phyloP scores from a whole-genome alignment of 2,329 filamentous ascomycete genomes.

The Phoma sp. region DNA sequence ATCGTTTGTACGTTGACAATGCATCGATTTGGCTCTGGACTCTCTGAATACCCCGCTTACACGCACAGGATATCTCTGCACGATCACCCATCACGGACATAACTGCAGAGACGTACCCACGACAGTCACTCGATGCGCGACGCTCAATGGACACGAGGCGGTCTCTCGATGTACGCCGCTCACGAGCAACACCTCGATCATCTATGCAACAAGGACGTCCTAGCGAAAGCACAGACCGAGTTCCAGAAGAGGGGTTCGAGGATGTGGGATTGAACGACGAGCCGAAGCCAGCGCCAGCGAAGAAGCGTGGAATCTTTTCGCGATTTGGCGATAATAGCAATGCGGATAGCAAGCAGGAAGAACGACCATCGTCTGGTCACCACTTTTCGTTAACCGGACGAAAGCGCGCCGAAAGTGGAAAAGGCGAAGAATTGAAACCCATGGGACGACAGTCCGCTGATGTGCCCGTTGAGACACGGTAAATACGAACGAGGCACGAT shows the following conservation, averaged over 20 bases:
- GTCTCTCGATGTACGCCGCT: conserved; percentile 54
- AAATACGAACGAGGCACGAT: conserved; percentile 8
- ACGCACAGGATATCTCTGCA: conserved; percentile 82
- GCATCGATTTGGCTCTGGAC: not conserved
- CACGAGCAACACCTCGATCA: conserved; percentile 67
- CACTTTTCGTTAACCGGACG: conserved; percentile 73
- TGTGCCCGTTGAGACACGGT: conserved; percentile 37
- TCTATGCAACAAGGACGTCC: conserved; percentile 64
- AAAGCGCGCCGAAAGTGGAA: conserved; percentile 72
- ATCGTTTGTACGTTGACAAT: conserved; percentile 78
- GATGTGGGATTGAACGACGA: conserved; percentile 89
- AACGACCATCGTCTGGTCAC: conserved; percentile 55
- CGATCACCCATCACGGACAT: conserved; percentile 75
- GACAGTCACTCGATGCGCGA: conserved; percentile 62
- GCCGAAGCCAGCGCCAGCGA: conserved; percentile 63
- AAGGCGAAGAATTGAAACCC: conserved; percentile 74
- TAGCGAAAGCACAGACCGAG: conserved; percentile 64
- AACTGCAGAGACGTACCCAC: conserved; percentile 61
- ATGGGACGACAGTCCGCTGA: conserved; percentile 58
- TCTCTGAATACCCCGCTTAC: conserved; percentile 27
- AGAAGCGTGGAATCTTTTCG: conserved; percentile 82
- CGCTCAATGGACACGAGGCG: conserved; percentile 82
- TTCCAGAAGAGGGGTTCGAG: conserved; percentile 85
- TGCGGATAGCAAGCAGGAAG: conserved; percentile 42
- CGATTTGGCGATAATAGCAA: conserved; percentile 71